phyloP scores from a whole-genome alignment of 805 yeast species.

The Lachancea fermentati region DNA sequence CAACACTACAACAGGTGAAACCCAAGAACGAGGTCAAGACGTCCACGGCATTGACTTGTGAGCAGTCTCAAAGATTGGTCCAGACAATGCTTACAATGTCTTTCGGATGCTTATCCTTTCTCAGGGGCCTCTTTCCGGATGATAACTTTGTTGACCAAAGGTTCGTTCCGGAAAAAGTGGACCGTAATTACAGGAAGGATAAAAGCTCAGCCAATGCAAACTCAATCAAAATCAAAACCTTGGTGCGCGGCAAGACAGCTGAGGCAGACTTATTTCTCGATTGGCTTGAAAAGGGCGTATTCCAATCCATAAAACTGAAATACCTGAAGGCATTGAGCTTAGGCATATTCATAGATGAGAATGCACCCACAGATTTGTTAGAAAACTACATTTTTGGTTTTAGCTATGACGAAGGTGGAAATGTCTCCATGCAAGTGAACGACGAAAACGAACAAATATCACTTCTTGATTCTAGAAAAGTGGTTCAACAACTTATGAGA shows the following conservation, averaged over 20 bases:
- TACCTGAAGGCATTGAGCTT: conserved; percentile 42
- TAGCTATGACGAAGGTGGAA: conserved; percentile 34
- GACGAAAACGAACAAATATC: conserved; percentile 19
- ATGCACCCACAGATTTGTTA: conserved; percentile 37
- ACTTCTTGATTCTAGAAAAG: conserved; percentile 36
- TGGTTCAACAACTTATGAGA: conserved; percentile 45
- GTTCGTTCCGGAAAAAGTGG: conserved; percentile 37
- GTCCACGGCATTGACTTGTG: conserved; percentile 28
- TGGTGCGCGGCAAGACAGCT: conserved; percentile 40
- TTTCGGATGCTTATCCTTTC: conserved; percentile 51
- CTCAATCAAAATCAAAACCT: conserved; percentile 43
- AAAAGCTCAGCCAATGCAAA: conserved; percentile 17
- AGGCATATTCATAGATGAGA: conserved; percentile 40
- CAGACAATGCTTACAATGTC: conserved; percentile 47
- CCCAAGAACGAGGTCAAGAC: conserved; percentile 13
- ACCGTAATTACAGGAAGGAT: conserved; percentile 25
- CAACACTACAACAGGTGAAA: conserved; percentile 18
- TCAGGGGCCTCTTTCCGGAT: conserved; percentile 54
- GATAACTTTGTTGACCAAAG: conserved; percentile 45
- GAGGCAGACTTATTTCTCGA: conserved; percentile 45
- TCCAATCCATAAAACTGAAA: conserved; percentile 39
- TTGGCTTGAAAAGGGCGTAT: conserved; percentile 50
- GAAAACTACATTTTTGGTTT: conserved; percentile 51
- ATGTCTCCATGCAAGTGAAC: conserved; percentile 24
- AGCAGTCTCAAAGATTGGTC: conserved; percentile 42